Conservation (phyloP, 2,329 filamentous ascomycete species). For the Trichoderma endophyticum region DNA sequence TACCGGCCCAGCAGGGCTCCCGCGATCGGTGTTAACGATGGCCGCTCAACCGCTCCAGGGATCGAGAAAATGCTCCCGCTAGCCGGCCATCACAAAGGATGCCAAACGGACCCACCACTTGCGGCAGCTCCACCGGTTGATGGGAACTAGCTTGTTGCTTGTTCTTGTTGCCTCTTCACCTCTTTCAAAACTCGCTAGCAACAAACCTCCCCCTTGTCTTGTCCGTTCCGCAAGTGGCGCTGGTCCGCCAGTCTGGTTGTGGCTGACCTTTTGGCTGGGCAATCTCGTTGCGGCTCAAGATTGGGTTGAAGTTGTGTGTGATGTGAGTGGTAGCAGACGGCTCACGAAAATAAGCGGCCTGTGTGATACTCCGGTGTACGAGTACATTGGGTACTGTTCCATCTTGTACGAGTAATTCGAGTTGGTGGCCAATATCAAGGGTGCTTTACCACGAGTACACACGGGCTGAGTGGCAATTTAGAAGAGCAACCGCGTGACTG, state of each 20-base stretch:
- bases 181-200: not conserved
- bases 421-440: not conserved
- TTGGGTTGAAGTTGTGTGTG: not conserved
- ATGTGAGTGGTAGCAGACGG: not conserved
- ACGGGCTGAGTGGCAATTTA: not conserved
- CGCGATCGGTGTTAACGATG: slow-evolving; percentile 15
- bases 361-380: not conserved
- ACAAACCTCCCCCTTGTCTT: not conserved
- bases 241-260: slow-evolving; percentile 10
- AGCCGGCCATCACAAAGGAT: not conserved
- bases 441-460: not conserved
- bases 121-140: slow-evolving; percentile 7
- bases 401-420: not conserved
- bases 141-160: slow-evolving; percentile 15
- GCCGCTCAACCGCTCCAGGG: slow-evolving; percentile 8
- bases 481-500: not conserved
- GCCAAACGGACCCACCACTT: not conserved
- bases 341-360: not conserved
- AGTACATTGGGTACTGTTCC: not conserved
- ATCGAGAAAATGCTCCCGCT: not conserved
- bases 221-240: not conserved
- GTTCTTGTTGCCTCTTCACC: not conserved
- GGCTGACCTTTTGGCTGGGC: slow-evolving; percentile 3
- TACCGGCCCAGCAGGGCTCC: slow-evolving; percentile 1
- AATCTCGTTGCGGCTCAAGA: not conserved